phyloP scores from a whole-genome alignment of 176 grass and related monocot species.

The Eleusine coracana region DNA sequence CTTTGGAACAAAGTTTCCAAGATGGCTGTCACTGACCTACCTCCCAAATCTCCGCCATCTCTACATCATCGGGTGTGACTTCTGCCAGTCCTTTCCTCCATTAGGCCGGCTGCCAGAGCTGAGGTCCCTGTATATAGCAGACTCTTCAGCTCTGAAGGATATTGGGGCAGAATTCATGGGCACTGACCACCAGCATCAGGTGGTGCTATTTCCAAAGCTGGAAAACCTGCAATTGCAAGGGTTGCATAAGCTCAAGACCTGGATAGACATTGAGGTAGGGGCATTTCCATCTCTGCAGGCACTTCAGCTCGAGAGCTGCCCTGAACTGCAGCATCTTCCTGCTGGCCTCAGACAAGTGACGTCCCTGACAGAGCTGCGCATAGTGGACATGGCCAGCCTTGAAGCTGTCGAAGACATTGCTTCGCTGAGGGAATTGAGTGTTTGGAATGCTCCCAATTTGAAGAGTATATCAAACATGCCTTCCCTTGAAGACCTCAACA shows the following conservation, averaged over 20 bases:
- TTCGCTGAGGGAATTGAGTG: conserved; percentile 55
- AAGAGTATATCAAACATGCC: conserved; percentile 60
- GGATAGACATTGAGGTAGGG: conserved; percentile 52
- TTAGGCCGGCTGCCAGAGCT: conserved; percentile 65
- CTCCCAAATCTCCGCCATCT: conserved; percentile 62
- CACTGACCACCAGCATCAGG: conserved; percentile 41
- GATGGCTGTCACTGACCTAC: conserved; percentile 57
- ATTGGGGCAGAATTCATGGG: conserved; percentile 58
- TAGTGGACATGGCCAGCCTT: conserved; percentile 64
- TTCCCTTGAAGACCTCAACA: conserved; percentile 64
- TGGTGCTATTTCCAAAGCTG: conserved; percentile 67
- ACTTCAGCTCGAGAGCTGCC: conserved; percentile 75
- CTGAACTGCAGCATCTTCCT: conserved; percentile 56
- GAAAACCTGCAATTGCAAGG: conserved; percentile 63
- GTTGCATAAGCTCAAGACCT: conserved; percentile 54
- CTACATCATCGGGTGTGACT: conserved; percentile 52
- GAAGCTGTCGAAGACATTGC: conserved; percentile 50
- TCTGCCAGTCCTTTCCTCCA: conserved; percentile 52
- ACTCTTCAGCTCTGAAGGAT: conserved; percentile 42
- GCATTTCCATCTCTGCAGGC: conserved; percentile 57
- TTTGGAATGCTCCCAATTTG: conserved; percentile 62
- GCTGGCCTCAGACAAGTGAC: conserved; percentile 49
- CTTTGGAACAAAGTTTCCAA: conserved; percentile 61
- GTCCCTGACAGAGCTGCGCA: conserved; percentile 49
- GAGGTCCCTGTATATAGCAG: conserved; percentile 58